Base-by-base conservation (phyloP, 371 early-diverging fungal genomes). In the Mortierella sp. region DNA sequence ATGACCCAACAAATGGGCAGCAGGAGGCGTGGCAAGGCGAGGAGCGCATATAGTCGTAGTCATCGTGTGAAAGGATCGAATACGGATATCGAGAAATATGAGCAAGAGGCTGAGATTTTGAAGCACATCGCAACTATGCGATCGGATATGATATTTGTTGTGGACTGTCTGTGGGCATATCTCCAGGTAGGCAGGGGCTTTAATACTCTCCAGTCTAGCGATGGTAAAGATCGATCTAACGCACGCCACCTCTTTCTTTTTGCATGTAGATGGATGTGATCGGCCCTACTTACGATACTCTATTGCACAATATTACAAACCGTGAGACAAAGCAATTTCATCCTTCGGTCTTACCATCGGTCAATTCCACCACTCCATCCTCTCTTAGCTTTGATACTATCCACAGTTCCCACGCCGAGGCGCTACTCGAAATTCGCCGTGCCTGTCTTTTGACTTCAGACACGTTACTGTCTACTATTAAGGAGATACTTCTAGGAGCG, bases 161-260 rank as follows among this genome's bases (percentile, higher is more conserved):
- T 93, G 2, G 91, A 93, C 74, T 85, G 89, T 26, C 68, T 93
- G 31, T 94, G 95, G 95, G 84, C 85, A 17, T 93, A 94, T 83
- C 78, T 93, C 9, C 95, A 94, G 89, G 93, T 92, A 84, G 15
- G 34, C 40, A 22, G 29, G 2, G 34, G 4, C n/a, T 10, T 22
- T 29, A 15, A n/a, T 34, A 19, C 2, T 35, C 64, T 32, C 37
- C n/a, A 3, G 28, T 31, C 34, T 31, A 32, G 12, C 4, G 10
- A 17, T 49, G 22, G n/a, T n/a, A 13, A 31, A 17, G 22, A 23
- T 4, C 8, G 17, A 31, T 59, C 37, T 59, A 17, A 9, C 40
- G 4, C n/a, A n/a, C n/a, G n/a, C n/a, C 7, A n/a, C 47, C n/a
- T 2, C 17, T 17, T 47, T n/a, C 47, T 47, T 17, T 3, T 7